phyloP scores from a whole-genome alignment of 2,329 filamentous ascomycete species.

The Fusarium sarcochroum region DNA sequence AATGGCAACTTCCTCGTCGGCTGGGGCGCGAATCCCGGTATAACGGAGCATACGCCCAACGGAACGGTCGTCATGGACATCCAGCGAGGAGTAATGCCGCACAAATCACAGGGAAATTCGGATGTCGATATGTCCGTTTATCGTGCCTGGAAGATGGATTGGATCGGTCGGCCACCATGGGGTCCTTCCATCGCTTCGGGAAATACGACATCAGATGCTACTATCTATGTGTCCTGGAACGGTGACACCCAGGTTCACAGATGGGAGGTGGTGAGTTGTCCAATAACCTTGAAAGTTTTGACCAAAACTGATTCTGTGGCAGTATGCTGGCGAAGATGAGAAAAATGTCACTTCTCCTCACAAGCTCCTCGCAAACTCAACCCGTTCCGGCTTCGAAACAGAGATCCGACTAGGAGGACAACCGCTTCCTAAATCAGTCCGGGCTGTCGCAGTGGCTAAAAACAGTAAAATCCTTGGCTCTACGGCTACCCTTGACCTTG shows the following conservation, averaged over 20 bases:
- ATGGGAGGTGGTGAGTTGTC: constrained; percentile 44
- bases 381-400: constrained; percentile 43
- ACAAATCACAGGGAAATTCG: constrained; percentile 46
- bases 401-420: constrained; percentile 22
- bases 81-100: constrained; percentile 58
- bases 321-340: constrained; percentile 40
- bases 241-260: constrained; percentile 44
- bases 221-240: constrained; percentile 48
- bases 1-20: constrained; percentile 69
- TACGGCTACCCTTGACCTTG: constrained; percentile 38
- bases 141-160: constrained; percentile 48
- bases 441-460: constrained; percentile 35
- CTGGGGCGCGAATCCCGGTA: constrained; percentile 67
- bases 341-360: constrained; percentile 31
- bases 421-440: constrained; percentile 26
- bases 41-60: constrained; percentile 59
- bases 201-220: constrained; percentile 26
- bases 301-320: constrained; percentile 3
- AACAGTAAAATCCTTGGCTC: constrained; percentile 39
- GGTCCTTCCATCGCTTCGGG: constrained; percentile 43
- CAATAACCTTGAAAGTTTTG: not conserved
- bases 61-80: constrained; percentile 55
- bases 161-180: constrained; percentile 45
- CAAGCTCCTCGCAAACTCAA: constrained; percentile 37
- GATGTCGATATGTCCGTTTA: constrained; percentile 43